Evolutionary conservation across 1,284 basidiomycete genomes (phyloP), one percentile per base, ranked within the genome.

Genomic region (Leccinum cinnamomeum): DNA sequence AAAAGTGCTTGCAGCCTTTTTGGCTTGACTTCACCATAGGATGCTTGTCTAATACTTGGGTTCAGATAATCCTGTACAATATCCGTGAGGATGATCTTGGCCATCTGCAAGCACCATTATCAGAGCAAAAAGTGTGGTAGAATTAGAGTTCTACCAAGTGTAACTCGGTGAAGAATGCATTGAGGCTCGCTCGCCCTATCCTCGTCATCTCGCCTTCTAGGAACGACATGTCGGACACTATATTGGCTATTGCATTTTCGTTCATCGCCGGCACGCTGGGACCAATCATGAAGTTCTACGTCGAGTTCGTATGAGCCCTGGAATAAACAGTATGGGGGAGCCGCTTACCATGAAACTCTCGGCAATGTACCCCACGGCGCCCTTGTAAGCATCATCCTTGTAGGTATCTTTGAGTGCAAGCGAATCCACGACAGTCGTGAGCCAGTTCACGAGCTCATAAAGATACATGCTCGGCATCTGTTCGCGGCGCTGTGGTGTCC

Each of bases 381-480:
- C 90, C 67, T 85, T 84, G 76, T 97, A 99, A 12, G 94, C 92
- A 64, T 91, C 88, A 56, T 92, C 90, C 77, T 97, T 97, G 76
- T 95, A 91, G 6, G 80, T 78, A 62, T 94, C 89, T 64, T 93
- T 88, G 71, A 97, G 89, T 57, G 92, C 83, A 18, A 98, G 89
- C 33, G 92, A 92, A 75, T 98, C 97, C 67, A 99, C 95, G 67
- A 98, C 94, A 1, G 96, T 97, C 46, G 91, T 94, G 53, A 99
- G 82, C 92, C 97, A 99, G 70, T 95, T 95, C 72, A 97, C 86
- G 72, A 98, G 86, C 75, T 98, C 97, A 72, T 94, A 91, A 7
- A 99, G 83, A 76, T 98, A 98, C 81, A 89, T 88, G 82, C 94
- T 97, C 53, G 95, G 93, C 51, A 86, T 86, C 63, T 84, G 81